Percentiles rank a stretch among this genome's conserved stretches.
These are phyloP conservation scores for Globisporangium carolinianum DNA, from an alignment of 352 stramenopile species.

Conservation along the genomic window DNA sequence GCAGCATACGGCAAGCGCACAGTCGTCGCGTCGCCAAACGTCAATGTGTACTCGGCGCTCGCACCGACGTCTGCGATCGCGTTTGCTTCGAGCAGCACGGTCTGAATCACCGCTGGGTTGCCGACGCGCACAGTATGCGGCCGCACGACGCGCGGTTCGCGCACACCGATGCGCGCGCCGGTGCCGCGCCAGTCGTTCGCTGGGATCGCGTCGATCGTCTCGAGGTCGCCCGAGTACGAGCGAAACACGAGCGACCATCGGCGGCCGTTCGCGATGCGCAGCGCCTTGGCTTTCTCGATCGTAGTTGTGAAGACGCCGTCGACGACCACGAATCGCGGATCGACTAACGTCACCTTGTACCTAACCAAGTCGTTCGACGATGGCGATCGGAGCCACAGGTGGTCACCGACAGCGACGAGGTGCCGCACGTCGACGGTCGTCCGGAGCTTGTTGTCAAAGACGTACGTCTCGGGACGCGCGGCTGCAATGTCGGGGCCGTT, in stretches of 20 bases:
- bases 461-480: slow-evolving; percentile 24
- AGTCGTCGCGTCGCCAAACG: slow-evolving; percentile 41
- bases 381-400: slow-evolving; percentile 44
- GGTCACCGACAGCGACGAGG: slow-evolving; percentile 26
- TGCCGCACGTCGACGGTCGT: slow-evolving; percentile 48
- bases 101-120: slow-evolving; percentile 47
- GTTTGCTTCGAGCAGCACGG: slow-evolving; percentile 39
- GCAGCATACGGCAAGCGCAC: slow-evolving; percentile 28
- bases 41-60: slow-evolving; percentile 37
- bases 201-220: slow-evolving; percentile 52
- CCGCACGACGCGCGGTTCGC: slow-evolving; percentile 25
- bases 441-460: slow-evolving; percentile 59
- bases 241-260: slow-evolving; percentile 68
- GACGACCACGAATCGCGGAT: slow-evolving; percentile 34
- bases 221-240: slow-evolving; percentile 46
- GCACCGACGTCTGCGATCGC: slow-evolving; percentile 16
- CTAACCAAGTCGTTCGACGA: slow-evolving; percentile 35
- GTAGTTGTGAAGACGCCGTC: slow-evolving; percentile 34
- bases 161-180: slow-evolving; percentile 36
- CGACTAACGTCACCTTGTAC: slow-evolving; percentile 26
- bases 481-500: slow-evolving; percentile 21
- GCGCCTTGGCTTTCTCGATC: slow-evolving; percentile 28
- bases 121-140: slow-evolving; percentile 41
- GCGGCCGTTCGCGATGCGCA: slow-evolving; percentile 34
- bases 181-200: slow-evolving; percentile 56